A percentile compares a stretch with the other conserved stretches of the same genome.
Conservation (phyloP, 2,329 filamentous ascomycete species). For the Colletotrichum falcatum region DNA sequence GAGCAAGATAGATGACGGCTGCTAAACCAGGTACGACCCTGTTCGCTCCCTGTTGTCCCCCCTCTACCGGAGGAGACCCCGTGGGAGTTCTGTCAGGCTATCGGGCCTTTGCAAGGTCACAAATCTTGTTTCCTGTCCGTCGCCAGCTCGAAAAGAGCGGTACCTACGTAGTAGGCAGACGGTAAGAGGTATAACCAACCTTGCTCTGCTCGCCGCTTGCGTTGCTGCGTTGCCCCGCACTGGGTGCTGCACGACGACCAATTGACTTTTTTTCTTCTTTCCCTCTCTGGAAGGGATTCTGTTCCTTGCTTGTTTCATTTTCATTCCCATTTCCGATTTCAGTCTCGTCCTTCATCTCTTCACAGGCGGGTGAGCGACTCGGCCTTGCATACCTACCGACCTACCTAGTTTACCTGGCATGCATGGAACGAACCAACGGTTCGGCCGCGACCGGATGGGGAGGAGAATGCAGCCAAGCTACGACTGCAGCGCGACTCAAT, state of each 20-base stretch:
- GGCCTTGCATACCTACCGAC: not conserved
- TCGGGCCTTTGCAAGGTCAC: slow-evolving; percentile 26
- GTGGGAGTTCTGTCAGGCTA: slow-evolving; percentile 6
- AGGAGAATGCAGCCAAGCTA: slow-evolving; percentile 22
- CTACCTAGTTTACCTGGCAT: not conserved
- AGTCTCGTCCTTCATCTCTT: not conserved
- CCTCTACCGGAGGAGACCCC: not conserved
- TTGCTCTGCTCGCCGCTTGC: slow-evolving; percentile 6
- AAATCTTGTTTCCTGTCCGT: slow-evolving; percentile 31
- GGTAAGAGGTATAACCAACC: not conserved
- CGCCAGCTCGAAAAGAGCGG: not conserved
- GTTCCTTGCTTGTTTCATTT: not conserved
- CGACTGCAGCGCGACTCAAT: not conserved
- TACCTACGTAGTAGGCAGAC: not conserved
- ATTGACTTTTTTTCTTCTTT: slow-evolving; percentile 11
- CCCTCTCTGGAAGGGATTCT: not conserved
- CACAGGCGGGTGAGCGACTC: slow-evolving; percentile 17
- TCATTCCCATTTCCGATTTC: not conserved
- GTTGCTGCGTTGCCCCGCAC: not conserved
- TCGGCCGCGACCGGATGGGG: not conserved
- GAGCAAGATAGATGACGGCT: slow-evolving; percentile 1
- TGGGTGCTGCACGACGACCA: not conserved
- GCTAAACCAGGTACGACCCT: slow-evolving; percentile 6
- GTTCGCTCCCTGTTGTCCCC: slow-evolving; percentile 5
- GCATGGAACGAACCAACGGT: not conserved